Percentiles rank a stretch among this genome's conserved stretches.
Conservation (phyloP, 1,284 basidiomycete species). For the Fistulina hepatica region DNA sequence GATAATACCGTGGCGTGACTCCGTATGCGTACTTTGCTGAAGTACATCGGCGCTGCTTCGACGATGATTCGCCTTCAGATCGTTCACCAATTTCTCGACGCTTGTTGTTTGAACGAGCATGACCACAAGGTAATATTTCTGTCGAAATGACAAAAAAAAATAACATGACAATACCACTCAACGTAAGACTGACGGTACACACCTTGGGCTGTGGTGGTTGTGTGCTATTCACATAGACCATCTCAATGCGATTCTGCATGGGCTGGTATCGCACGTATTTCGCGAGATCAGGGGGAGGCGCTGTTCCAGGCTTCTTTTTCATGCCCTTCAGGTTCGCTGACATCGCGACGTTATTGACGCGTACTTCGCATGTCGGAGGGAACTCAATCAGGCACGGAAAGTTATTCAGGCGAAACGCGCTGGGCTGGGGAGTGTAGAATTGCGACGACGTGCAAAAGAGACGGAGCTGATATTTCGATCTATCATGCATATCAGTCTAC, state of each 20-base stretch:
- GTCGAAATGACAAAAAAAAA: conserved; percentile 3
- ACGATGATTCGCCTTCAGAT: conserved; percentile 56
- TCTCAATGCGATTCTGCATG: conserved; percentile 60
- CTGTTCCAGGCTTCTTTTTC: conserved; percentile 95
- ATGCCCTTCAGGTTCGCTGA: conserved; percentile 80
- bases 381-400: conserved; percentile 77
- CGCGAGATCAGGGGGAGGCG: conserved; percentile 80
- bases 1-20: conserved; percentile 2
- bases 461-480: conserved; percentile 69
- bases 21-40: conserved; percentile 42
- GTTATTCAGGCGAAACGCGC: conserved; percentile 39
- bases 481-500: conserved; percentile 22
- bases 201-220: conserved; percentile 65
- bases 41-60: conserved; percentile 58
- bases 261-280: conserved; percentile 42
- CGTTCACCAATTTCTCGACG: conserved; percentile 55
- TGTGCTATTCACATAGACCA: conserved; percentile 88
- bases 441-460: conserved; percentile 88
- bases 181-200: conserved; percentile 12
- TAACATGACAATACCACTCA: conserved; percentile 2
- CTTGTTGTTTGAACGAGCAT: conserved; percentile 71
- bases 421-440: conserved; percentile 50
- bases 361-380: conserved; percentile 83
- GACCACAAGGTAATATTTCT: conserved; percentile 82
- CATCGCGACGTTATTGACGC: conserved; percentile 64